Conservation (phyloP, 345 rosid species). For the thale cress (Arabidopsis thaliana) region DNA sequence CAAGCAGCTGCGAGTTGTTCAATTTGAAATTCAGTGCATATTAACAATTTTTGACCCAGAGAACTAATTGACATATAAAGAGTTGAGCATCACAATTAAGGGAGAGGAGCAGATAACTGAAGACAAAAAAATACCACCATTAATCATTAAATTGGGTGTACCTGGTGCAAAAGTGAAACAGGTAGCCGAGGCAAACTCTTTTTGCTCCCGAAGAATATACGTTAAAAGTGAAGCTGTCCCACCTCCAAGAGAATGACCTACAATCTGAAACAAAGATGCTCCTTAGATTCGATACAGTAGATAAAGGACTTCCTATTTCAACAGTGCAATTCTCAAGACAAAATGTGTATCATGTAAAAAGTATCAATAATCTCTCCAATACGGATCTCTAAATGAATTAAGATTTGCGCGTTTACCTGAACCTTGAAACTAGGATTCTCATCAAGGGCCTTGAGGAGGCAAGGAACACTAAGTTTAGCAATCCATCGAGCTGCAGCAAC, state of each 20-base stretch:
- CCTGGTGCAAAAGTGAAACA: conserved; percentile 98
- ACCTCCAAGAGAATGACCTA: conserved; percentile 98
- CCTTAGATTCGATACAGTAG: conserved; percentile 17
- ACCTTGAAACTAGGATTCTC: conserved; percentile 75
- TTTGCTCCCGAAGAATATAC: conserved; percentile 86
- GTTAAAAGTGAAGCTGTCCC: conserved; percentile 96
- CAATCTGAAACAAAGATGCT: conserved; percentile 61
- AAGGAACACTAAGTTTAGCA: conserved; percentile 89
- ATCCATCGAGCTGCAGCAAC: conserved; percentile 99
- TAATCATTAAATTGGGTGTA: conserved; percentile 29
- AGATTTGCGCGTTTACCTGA: conserved; percentile 64
- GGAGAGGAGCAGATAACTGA: conserved; percentile 7
- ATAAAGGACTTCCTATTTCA: conserved; percentile 1
- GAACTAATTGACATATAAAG: conserved; percentile 12
- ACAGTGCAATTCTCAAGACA: neutral
- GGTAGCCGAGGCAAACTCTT: conserved; percentile 78
- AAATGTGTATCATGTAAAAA: neutral
- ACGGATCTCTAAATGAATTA: neutral
- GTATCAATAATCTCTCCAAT: conserved; percentile 1
- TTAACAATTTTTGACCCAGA: conserved; percentile 4
- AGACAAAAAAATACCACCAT: neutral
- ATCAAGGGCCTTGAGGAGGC: conserved; percentile 66
- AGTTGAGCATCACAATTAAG: neutral
- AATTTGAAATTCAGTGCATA: conserved; percentile 35
- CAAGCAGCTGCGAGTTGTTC: conserved; percentile 81